Conservation (phyloP, 352 stramenopile species). For the Globisporangium takayamanum region DNA sequence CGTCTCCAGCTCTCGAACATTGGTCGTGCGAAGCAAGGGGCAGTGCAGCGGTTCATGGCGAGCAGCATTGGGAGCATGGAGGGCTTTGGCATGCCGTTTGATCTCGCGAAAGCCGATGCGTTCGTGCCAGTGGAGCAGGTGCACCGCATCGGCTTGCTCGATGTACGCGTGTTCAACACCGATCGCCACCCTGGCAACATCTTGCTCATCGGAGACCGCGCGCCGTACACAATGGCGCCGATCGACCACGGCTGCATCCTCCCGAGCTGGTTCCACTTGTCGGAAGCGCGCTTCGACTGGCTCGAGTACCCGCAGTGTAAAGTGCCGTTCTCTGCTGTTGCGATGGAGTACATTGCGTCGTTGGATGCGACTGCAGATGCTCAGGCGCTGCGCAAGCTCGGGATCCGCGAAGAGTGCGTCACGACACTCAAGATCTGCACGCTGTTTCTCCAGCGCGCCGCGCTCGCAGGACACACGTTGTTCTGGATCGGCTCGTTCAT, state of each 20-base stretch:
- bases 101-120: slow-evolving; percentile 42
- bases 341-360: slow-evolving; percentile 44
- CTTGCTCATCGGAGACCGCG: slow-evolving; percentile 65
- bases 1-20: slow-evolving; percentile 45
- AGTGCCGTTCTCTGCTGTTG: slow-evolving; percentile 38
- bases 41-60: slow-evolving; percentile 77
- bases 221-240: slow-evolving; percentile 71
- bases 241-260: slow-evolving; percentile 78
- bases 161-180: slow-evolving; percentile 83
- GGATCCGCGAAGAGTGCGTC: slow-evolving; percentile 70
- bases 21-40: slow-evolving; percentile 48
- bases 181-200: slow-evolving; percentile 83
- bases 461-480: slow-evolving; percentile 34
- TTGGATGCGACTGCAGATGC: slow-evolving; percentile 51
- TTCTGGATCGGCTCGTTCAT: slow-evolving; percentile 72
- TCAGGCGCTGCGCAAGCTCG: slow-evolving; percentile 35
- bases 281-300: slow-evolving; percentile 76
- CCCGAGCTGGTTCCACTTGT: slow-evolving; percentile 76
- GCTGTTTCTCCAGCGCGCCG: slow-evolving; percentile 59
- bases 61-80: slow-evolving; percentile 76
- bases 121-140: slow-evolving; percentile 75
- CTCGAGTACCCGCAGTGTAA: slow-evolving; percentile 69
- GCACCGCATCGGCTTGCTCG: slow-evolving; percentile 75
- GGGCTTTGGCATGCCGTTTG: slow-evolving; percentile 73
- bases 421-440: slow-evolving; percentile 69